phyloP scores from a whole-genome alignment of 805 yeast species.

The Candida maesae region DNA sequence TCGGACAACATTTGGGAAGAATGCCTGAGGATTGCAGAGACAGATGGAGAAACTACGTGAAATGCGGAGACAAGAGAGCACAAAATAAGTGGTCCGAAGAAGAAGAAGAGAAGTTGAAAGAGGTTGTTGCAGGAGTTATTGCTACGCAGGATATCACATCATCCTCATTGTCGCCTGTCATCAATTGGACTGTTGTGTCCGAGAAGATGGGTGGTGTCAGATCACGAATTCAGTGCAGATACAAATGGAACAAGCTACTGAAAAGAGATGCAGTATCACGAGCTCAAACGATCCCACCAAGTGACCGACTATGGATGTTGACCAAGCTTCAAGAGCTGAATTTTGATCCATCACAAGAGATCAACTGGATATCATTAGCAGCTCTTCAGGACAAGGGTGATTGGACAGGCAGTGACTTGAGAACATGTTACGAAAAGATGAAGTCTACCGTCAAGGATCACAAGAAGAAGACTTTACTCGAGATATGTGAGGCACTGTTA shows the following conservation, averaged over 20 bases:
- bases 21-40: conserved; percentile 99
- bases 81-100: conserved; percentile 74
- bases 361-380: conserved; percentile 56
- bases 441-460: conserved; percentile 46
- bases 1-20: conserved; percentile 75
- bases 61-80: conserved; percentile 78
- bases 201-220: conserved; percentile 87
- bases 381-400: conserved; percentile 37
- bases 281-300: conserved; percentile 39
- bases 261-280: conserved; percentile 51
- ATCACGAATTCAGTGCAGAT: conserved; percentile 90
- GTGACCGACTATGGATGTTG: conserved; percentile 50
- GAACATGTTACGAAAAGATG: conserved; percentile 58
- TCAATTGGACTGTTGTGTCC: conserved; percentile 90
- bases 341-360: conserved; percentile 37
- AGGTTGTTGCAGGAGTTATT: conserved; percentile 50
- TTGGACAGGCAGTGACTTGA: conserved; percentile 63
- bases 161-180: conserved; percentile 31
- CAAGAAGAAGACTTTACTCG: conserved; percentile 36
- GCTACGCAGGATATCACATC: conserved; percentile 27
- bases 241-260: conserved; percentile 85
- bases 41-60: conserved; percentile 92
- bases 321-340: conserved; percentile 42
- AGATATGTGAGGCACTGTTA: conserved; percentile 29
- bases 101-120: conserved; percentile 62